A percentile compares a stretch with the other conserved stretches of the same genome.
Evolutionary conservation across 1,284 basidiomycete genomes (phyloP).

Genomic region (Irpex sp.): DNA sequence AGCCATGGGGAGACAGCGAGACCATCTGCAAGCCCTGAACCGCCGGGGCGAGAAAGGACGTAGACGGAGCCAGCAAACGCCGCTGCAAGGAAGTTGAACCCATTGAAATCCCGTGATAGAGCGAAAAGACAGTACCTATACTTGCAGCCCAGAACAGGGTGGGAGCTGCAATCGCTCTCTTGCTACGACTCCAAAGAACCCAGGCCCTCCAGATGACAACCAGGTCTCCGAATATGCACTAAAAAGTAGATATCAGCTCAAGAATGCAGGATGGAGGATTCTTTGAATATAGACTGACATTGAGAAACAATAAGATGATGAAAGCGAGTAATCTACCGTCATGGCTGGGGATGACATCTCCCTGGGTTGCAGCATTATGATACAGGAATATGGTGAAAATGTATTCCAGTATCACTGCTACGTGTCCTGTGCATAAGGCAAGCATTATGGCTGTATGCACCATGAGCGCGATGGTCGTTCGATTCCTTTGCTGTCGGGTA

Average conservation of each 20-base stretch:
- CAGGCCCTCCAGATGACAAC: slow-evolving; percentile 4
- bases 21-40: background rate
- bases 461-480: background rate
- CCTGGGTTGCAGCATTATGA: background rate
- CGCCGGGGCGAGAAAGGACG: background rate
- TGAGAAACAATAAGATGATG: background rate
- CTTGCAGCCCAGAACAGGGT: background rate
- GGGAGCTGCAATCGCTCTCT: background rate
- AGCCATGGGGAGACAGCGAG: background rate
- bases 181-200: slow-evolving; percentile 2
- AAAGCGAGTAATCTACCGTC: background rate
- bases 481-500: background rate
- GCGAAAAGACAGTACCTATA: background rate
- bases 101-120: too few species aligned
- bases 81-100: background rate
- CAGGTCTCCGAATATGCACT: slow-evolving; percentile 4
- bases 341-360: background rate
- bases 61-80: background rate
- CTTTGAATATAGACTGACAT: background rate
- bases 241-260: background rate
- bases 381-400: background rate
- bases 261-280: background rate
- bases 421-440: background rate
- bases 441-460: background rate
- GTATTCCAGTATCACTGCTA: background rate